Base-by-base conservation (phyloP, 306 rosid species). In the Boehmeria nivea region DNA sequence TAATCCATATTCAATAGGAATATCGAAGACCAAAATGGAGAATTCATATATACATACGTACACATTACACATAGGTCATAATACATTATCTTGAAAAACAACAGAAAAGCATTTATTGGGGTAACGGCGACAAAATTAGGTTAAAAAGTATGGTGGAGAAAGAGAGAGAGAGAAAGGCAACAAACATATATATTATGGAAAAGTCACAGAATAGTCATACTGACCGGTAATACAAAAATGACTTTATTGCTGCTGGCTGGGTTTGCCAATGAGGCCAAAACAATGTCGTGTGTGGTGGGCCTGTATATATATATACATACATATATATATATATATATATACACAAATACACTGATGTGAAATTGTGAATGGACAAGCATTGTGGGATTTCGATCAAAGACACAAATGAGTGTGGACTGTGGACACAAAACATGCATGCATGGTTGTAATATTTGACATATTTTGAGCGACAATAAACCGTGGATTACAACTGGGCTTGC, bases 341-440 rank as follows among this genome's bases (percentile, higher is more conserved):
- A 8, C 13, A 37, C 48, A 43, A 31, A 31, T n/a, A n/a, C n/a
- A n/a, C n/a, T 48, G 53, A 46, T 11, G 24, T 20, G 51, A 45
- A 2, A 18, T 6, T n/a, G n/a, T n/a, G n/a, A n/a, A n/a, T n/a
- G n/a, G 36, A 50, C 55, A 50, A 50, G 37, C 55, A 50, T 50
- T 50, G 12, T 50, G 17, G 9, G 13, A 6, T 50, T 50, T 12
- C 36, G 22, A 50, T 50, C 12, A 14, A 50, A 14, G 16, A 24
- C 11, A 14, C 36, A n/a, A n/a, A n/a, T n/a, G n/a, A 8, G 13
- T 21, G 27, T 21, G 7, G n/a, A n/a, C n/a, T n/a, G n/a, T 18
- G 24, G 51, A 12, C 53, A 48, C 53, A 48, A n/a, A 1, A 31
- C 56, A 51, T 51, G 56, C 38, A 25, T 51, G 39, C 36, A 36